Base-by-base conservation (phyloP, 768 basidiomycete species). In the Mycena belliarum region DNA sequence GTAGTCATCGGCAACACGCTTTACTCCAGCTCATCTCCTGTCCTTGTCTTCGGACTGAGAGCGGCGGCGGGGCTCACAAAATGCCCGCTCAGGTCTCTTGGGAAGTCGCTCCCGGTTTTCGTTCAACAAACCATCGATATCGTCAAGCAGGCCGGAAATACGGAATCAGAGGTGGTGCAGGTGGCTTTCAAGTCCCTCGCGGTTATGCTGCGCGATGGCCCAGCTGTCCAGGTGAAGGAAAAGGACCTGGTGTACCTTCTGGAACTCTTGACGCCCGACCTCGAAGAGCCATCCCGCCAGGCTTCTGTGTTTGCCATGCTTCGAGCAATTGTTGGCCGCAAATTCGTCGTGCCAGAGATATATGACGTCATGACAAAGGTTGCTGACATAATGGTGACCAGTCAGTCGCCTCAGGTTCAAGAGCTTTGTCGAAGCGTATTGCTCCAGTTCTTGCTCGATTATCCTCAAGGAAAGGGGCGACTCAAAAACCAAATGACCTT, bases 281-380 rank as follows among this genome's bases (percentile, higher is more conserved):
- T 99, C 10, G 95, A 98, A 70, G 96, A 98, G 32, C 86, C 90
- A 0, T 79, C 79, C 14, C 86, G 93, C 7, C 97, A 99, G 72
- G 83, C 82, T 4, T 81, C 93, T 10, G 89, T 92, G 9, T 98
- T 99, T 70, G 76, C 89, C 1, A 82, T 98, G 65, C 82, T 99
- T 16, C 88, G 93, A 11, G 90, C 95, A 24, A 93, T 98, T 63
- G 87, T 98, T 16, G 82, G 88, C 6, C 86, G 95, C 29, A 93
- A 91, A 68, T 91, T 98, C 61, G 87, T 98, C 29, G 92, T 96
- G 0, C 93, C 93, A 0, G 97, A 98, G 72, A 89, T 99, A 49
- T 99, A 99, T 74, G 95, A 98, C 70, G 74, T 95, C 33, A 98
- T 99, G 95, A 92, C 93, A 58, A 86, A 87, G 57, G 87, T 98